A percentile compares a stretch with the other conserved stretches of the same genome.
phyloP scores from a whole-genome alignment of 306 rosid species.

The Fagus crenata region DNA sequence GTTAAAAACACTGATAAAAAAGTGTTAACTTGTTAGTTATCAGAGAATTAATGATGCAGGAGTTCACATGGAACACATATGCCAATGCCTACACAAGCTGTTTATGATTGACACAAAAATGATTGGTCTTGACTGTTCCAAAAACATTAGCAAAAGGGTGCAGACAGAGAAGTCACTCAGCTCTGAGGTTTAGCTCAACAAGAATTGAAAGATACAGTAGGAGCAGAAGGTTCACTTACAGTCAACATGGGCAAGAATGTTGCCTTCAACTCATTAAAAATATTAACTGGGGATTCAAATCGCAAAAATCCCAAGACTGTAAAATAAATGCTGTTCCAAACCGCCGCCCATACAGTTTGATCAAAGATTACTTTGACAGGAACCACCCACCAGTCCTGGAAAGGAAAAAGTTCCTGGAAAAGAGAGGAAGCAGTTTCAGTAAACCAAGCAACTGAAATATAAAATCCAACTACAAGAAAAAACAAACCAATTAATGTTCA shows the following conservation, averaged over 20 bases:
- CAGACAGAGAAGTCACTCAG: neutral
- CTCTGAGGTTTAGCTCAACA: neutral
- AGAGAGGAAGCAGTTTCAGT: slow-evolving; percentile 14
- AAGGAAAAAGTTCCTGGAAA: slow-evolving; percentile 82
- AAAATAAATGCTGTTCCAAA: slow-evolving; percentile 95
- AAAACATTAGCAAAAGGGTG: neutral
- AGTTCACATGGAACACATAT: neutral
- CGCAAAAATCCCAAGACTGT: slow-evolving; percentile 73
- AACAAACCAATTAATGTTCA: slow-evolving; percentile 20
- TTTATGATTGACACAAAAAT: neutral
- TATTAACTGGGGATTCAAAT: slow-evolving; percentile 65
- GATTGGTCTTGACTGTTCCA: neutral
- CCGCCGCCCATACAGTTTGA: slow-evolving; percentile 89
- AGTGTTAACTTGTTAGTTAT: neutral
- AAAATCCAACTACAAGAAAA: slow-evolving; percentile 17
- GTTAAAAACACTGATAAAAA: neutral
- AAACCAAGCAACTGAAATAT: slow-evolving; percentile 8
- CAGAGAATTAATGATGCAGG: neutral
- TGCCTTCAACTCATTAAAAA: slow-evolving; percentile 72
- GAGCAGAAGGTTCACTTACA: slow-evolving; percentile 52
- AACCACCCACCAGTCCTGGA: slow-evolving; percentile 97
- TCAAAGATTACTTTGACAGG: slow-evolving; percentile 88
- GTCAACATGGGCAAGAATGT: slow-evolving; percentile 90
- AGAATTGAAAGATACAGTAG: slow-evolving; percentile 9
- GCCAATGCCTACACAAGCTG: neutral